These are phyloP conservation scores for Gigaspora rosea DNA, from an alignment of 192 early-diverging fungal species.

Conservation along the genomic window DNA sequence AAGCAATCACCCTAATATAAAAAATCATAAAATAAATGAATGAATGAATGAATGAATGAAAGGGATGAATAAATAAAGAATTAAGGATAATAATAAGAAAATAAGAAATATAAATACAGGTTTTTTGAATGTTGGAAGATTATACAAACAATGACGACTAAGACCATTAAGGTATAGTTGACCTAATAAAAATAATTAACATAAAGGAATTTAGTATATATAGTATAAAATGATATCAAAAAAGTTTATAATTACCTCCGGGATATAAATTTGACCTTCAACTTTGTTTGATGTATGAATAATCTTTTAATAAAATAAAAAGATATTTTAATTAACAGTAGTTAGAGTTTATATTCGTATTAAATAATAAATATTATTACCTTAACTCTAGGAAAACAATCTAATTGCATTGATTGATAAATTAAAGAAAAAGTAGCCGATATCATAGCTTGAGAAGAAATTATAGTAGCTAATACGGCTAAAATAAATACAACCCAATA, in stretches of 20 bases:
- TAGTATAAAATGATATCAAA: neutral
- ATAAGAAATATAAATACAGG: constrained; percentile 47
- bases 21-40: too few species aligned
- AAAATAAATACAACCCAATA: constrained; percentile 52
- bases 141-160: constrained; percentile 40
- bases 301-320: constrained; percentile 7
- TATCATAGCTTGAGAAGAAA: constrained; percentile 61
- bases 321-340: neutral
- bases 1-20: constrained; percentile 37
- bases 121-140: constrained; percentile 41
- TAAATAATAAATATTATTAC: neutral
- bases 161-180: constrained; percentile 50
- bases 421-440: constrained; percentile 55
- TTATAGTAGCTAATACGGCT: constrained; percentile 55
- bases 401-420: constrained; percentile 55
- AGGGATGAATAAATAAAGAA: neutral
- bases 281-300: constrained; percentile 42
- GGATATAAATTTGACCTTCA: constrained; percentile 53
- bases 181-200: constrained; percentile 5
- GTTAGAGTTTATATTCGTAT: neutral
- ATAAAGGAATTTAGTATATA: neutral
- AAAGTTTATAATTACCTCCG: constrained; percentile 21
- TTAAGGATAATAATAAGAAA: neutral
- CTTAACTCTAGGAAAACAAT: constrained; percentile 50
- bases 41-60: too few species aligned